A percentile compares a stretch with the other conserved stretches of the same genome.
Conservation (phyloP, 192 early-diverging fungal genomes). For the Coemansia sp. region DNA sequence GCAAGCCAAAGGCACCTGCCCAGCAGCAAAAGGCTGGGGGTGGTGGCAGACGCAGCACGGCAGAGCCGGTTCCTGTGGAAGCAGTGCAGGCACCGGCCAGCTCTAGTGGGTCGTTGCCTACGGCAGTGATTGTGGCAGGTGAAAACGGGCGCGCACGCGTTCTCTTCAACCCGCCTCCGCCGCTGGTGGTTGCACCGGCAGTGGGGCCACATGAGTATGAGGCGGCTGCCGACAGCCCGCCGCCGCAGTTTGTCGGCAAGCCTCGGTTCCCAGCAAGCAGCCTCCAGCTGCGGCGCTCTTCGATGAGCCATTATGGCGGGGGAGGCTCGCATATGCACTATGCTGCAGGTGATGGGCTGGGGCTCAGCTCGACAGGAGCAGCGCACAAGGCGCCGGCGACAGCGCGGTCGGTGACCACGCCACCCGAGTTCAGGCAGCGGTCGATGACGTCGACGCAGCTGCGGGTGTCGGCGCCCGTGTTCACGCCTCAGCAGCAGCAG, state of each 20-base stretch:
- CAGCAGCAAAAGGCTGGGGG: background rate
- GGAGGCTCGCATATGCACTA: conserved; percentile 4
- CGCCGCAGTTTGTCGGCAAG: conserved; percentile 10
- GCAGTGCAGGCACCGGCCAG: background rate
- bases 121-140: conserved; percentile 29
- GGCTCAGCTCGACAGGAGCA: conserved; percentile 15
- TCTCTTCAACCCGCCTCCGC: conserved; percentile 22
- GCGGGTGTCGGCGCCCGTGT: conserved; percentile 7
- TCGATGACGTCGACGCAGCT: conserved; percentile 34
- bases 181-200: too few species aligned
- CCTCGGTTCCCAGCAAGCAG: conserved; percentile 4
- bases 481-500: conserved; percentile 17
- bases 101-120: conserved; percentile 5
- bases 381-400: background rate
- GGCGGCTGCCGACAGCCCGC: background rate
- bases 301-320: conserved; percentile 6
- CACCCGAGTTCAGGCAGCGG: conserved; percentile 22
- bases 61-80: background rate
- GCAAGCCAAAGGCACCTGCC: background rate
- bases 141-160: conserved; percentile 46
- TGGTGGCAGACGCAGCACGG: background rate
- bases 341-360: background rate
- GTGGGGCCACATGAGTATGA: conserved; percentile 3
- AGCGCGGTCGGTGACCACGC: conserved; percentile 3
- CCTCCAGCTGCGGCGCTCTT: conserved; percentile 14